Evolutionary conservation across 208 protist genomes (phyloP).

Genomic region (Jaenimonas drosophilae): DNA sequence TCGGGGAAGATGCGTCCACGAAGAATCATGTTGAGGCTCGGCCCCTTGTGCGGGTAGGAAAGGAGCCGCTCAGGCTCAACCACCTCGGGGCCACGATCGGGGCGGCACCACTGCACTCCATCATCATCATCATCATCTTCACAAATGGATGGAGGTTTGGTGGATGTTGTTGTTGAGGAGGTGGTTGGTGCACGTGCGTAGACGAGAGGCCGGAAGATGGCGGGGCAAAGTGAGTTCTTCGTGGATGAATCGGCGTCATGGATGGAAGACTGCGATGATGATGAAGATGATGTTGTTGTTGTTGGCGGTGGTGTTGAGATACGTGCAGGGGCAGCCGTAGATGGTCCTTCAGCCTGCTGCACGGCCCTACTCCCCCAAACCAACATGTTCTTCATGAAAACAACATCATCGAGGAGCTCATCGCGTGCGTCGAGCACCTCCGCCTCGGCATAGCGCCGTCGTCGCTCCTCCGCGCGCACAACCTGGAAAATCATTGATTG

Average conservation of each 20-base stretch:
- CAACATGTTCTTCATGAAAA: neutral
- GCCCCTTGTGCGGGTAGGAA: conserved; percentile 6
- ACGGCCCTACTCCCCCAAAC: neutral
- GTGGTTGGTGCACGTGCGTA: too few species aligned
- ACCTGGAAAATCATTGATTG: conserved; percentile 5
- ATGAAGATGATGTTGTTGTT: too few species aligned
- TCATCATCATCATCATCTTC: too few species aligned
- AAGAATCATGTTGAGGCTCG: conserved; percentile 2
- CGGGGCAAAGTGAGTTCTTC: too few species aligned
- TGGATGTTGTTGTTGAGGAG: too few species aligned
- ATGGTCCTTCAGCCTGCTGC: neutral
- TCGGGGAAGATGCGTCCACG: conserved; percentile 1
- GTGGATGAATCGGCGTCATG: too few species aligned
- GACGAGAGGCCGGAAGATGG: too few species aligned
- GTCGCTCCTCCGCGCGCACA: neutral
- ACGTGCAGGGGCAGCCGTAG: too few species aligned
- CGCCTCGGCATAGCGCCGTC: conserved; percentile 4
- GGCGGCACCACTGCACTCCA: neutral
- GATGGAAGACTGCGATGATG: too few species aligned
- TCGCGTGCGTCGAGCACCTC: conserved; percentile 2
- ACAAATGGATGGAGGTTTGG: too few species aligned
- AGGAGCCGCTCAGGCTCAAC: neutral
- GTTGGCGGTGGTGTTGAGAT: too few species aligned
- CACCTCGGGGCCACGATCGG: neutral
- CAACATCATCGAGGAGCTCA: neutral